Base-by-base conservation (phyloP, 192 early-diverging fungal genomes). In the Coemansia sp. region DNA sequence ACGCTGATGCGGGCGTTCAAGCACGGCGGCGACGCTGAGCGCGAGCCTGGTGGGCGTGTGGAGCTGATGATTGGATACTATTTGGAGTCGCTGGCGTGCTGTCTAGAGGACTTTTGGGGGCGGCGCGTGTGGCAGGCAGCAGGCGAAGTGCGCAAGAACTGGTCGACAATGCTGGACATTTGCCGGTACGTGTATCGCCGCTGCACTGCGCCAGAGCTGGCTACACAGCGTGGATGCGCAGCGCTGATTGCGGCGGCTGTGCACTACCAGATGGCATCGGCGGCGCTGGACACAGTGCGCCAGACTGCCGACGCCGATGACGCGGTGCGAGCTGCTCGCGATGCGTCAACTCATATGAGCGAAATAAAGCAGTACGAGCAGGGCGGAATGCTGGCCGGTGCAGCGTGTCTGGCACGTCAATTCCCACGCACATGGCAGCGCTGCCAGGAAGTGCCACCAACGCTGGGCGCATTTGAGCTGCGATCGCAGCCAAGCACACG, bases 1-100 rank as follows among this genome's bases (percentile, higher is more conserved):
- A 41, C 29, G 2, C 62, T 60, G 21, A 80, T 74, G 71, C 72
- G 77, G 23, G 61, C 52, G 32, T 68, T 68, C 59, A 80, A 80
- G 65, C 72, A 70, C 49, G 60, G 65, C 29, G 77, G 77, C 47
- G 77, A 79, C 60, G 67, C 67, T 1, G 76, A 67, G 67, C 64
- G 67, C 37, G 57, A 49, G 24, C 37, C 65, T 1, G 67, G 68
- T 15, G 67, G 76, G 22, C 57, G 59, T 47, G 17, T 53, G 24
- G 67, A 63, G 64, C 71, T 79, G 25, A 67, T 67, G 60, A 43
- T 74, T 1, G 77, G 69, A 5, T 60, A 73, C 62, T 80, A 80
- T 32, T 24, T 74, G n/a, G 77, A 80, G 65, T 64, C 77, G 43
- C 72, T 80, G 29, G 51, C 68, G n/a, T 80, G 77, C 55, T 73